Conservation (phyloP, 495 filamentous ascomycete genomes). For the Tuber microsphaerosporum region DNA sequence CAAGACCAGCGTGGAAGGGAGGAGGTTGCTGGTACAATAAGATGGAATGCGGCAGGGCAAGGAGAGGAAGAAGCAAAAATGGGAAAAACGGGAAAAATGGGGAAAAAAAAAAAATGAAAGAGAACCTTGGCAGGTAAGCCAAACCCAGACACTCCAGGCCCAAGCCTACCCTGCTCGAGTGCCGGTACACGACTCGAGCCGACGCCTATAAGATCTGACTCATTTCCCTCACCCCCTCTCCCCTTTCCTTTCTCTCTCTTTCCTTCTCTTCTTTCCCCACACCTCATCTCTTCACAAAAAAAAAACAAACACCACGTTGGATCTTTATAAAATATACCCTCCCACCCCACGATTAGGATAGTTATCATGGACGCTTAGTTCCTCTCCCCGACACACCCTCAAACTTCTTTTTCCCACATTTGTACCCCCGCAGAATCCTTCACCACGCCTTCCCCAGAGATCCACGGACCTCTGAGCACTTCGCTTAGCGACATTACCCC, state of each 20-base stretch:
- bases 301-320: constrained; percentile 9
- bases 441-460: constrained; percentile 42
- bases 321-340: constrained; percentile 13
- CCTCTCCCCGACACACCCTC: constrained; percentile 7
- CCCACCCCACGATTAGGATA: constrained; percentile 7
- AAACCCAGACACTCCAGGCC: neutral
- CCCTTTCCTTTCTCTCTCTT: constrained; percentile 11
- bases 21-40: neutral
- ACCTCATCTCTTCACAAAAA: constrained; percentile 7
- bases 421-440: constrained; percentile 27
- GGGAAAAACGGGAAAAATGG: neutral
- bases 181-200: neutral
- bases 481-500: constrained; percentile 38
- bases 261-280: constrained; percentile 17
- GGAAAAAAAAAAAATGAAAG: neutral
- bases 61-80: neutral
- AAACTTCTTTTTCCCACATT: constrained; percentile 22
- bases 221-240: constrained; percentile 32
- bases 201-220: constrained; percentile 39
- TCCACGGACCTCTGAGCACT: constrained; percentile 41
- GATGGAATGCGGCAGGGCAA: too few relatives aligned
- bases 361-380: constrained; percentile 41
- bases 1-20: too few relatives aligned
- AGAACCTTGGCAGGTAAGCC: neutral
- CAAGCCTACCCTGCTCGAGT: neutral